Evolutionary conservation across 163 green algal species (phyloP), one percentile per base, ranked within the genome.

Genomic region (Trebouxiophyceae sp.): DNA sequence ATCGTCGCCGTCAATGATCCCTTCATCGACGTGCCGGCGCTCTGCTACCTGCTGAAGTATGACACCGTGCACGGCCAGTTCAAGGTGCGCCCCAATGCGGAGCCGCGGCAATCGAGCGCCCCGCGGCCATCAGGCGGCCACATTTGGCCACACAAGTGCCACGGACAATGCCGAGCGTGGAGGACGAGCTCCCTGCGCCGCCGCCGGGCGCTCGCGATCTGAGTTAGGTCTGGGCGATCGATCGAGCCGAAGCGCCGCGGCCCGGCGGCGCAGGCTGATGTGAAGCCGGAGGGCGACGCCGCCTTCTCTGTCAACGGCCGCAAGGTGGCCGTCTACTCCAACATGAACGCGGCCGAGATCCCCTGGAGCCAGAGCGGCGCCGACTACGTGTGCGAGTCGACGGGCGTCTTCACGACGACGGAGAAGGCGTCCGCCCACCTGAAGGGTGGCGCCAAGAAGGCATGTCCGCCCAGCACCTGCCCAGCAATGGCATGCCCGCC

Each of bases 371-470:
- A 81, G 8, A 60, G 74, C 16, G 89, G 87, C 56, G 92, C 82
- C n/a, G 86, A 97, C 56, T 89, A 88, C 57, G 87, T 99, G 2
- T 86, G 96, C 23, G 93, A 99, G 78, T 90, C 84, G 61, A 97
- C 93, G 2, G 93, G 93, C 69, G 87, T 98, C 7, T 97, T 97
- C 81, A 97, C 92, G 26, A 86, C 84, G 56, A 75, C 89, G 32
- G 90, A 88, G 50, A 91, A 88, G 81, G 83, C 82, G 24, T 62
- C 72, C 6, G 79, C 77, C 6, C 91, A 96, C 72, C 33, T 96
- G 32, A 86, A 91, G 67, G 89, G 66, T 64, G 93, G 93, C 16
- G 93, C 92, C 60, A 97, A 97, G 87, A 90, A 90, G 68, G 65
- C 97, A n/a, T n/a, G n/a, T n/a, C n/a, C n/a, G n/a, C n/a, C n/a